These are phyloP conservation scores for Mycocentrospora acerina DNA, from an alignment of 2,329 filamentous ascomycete genomes.

Conservation along the genomic window DNA sequence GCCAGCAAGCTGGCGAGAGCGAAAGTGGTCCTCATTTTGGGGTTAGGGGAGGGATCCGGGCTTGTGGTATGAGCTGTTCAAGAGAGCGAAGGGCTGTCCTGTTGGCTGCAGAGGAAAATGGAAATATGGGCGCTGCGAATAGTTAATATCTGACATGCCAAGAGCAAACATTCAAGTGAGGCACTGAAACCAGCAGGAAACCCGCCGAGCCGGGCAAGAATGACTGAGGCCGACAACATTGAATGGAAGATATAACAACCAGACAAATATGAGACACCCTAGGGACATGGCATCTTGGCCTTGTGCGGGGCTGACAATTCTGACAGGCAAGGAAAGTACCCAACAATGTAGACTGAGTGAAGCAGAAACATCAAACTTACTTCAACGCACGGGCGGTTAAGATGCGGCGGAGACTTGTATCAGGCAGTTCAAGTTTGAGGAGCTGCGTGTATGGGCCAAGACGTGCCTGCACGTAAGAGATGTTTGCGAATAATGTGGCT, in stretches of 20 bases:
- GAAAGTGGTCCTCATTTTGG: slow-evolving; percentile 35
- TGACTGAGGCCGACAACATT: slow-evolving; percentile 7
- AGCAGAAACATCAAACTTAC: slow-evolving; percentile 34
- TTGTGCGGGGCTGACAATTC: not conserved
- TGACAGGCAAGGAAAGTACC: slow-evolving; percentile 13
- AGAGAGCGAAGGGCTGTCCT: slow-evolving; percentile 18
- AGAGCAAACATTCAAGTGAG: slow-evolving; percentile 13
- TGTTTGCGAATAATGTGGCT: slow-evolving; percentile 20
- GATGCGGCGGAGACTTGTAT: slow-evolving; percentile 29
- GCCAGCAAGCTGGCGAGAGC: slow-evolving; percentile 31
- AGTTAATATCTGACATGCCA: slow-evolving; percentile 17
- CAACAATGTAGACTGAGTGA: slow-evolving; percentile 15
- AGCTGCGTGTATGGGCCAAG: slow-evolving; percentile 36
- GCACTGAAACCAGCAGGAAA: slow-evolving; percentile 12
- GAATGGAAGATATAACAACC: slow-evolving; percentile 12
- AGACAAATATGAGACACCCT: slow-evolving; percentile 12
- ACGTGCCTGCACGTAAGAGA: slow-evolving; percentile 41
- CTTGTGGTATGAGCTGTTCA: slow-evolving; percentile 1
- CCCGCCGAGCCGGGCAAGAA: slow-evolving; percentile 9
- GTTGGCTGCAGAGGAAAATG: slow-evolving; percentile 15
- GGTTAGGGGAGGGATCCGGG: slow-evolving; percentile 26
- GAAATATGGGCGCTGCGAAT: slow-evolving; percentile 24
- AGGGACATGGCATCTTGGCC: not conserved
- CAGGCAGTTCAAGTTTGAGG: slow-evolving; percentile 22
- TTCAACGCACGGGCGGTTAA: slow-evolving; percentile 34